Base-by-base conservation (phyloP, 768 basidiomycete genomes). In the Tubosaeta brunneosetosa region DNA sequence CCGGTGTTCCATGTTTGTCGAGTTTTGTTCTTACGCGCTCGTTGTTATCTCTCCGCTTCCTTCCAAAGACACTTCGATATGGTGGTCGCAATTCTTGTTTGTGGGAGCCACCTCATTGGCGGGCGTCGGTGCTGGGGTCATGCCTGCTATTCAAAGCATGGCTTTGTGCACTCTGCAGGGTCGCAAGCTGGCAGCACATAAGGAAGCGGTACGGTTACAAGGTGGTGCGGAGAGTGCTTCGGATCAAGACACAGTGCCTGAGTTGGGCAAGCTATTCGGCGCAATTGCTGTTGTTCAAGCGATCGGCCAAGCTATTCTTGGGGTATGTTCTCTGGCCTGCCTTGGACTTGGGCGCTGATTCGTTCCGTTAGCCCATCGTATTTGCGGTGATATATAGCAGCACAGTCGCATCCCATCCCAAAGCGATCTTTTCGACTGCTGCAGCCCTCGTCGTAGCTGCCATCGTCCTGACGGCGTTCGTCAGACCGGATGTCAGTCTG, bases 61-160 rank as follows among this genome's bases (percentile, higher is more conserved):
- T n/a, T 76, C 79, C 1, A 47, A 59, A 4, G 46, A 59, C 8
- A 22, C 55, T 7, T 57, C 59, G 3, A 17, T 52, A 9, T 54
- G 57, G 60, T 56, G 65, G 65, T 66, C 64, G 0, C 74, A 81
- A 59, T 41, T 66, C 4, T 55, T 79, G 36, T 91, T 86, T 59
- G 71, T 82, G 11, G 78, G 71, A 0, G 73, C 83, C 27, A 86
- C 86, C 1, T 79, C 80, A 33, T 63, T 91, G 37, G 78, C 81
- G 6, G 80, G 81, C 17, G 78, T 87, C 40, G 85, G 85, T 12
- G 80, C 83, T 3, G 89, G 87, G 4, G 78, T 84, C 13, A 77
- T 80, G 50, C 88, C 89, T 8, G 77, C 85, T 1, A 65, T 81
- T 47, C 84, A 89, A 55, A 87, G 85, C n/a, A 73, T 91, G 9